Conservation (phyloP, 2,329 filamentous ascomycete species). For the Furcasterigmium furcatum region DNA sequence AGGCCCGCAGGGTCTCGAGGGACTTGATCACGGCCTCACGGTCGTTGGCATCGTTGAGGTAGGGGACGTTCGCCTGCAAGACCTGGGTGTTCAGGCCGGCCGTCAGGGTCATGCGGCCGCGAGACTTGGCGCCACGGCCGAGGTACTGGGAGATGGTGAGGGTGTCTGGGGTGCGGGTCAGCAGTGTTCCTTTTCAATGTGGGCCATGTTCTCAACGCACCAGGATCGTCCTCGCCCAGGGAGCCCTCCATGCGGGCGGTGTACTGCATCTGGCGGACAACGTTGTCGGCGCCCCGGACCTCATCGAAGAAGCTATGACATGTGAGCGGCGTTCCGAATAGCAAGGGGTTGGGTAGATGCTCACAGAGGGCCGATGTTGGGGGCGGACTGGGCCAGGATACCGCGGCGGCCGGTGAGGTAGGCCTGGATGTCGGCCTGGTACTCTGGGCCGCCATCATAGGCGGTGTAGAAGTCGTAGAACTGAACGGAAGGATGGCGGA, state of each 20-base stretch:
- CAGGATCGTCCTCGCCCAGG: conserved; percentile 28
- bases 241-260: conserved; percentile 61
- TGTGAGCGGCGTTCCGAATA: not conserved
- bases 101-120: conserved; percentile 59
- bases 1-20: conserved; percentile 56
- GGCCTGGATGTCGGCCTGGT: conserved; percentile 32
- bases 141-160: conserved; percentile 61
- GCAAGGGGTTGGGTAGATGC: conserved; percentile 3
- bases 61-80: conserved; percentile 46
- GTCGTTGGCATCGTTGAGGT: conserved; percentile 56
- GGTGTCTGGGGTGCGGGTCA: conserved; percentile 28
- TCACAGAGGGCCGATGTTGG: conserved; percentile 60
- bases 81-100: conserved; percentile 55
- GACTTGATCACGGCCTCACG: conserved; percentile 60
- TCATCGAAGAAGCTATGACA: conserved; percentile 49
- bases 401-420: conserved; percentile 51
- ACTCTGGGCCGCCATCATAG: conserved; percentile 40
- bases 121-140: conserved; percentile 58
- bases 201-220: conserved; percentile 22
- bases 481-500: conserved; percentile 38
- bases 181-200: not conserved
- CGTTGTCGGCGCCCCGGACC: conserved; percentile 53
- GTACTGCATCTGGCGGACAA: conserved; percentile 62
- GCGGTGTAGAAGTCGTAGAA: conserved; percentile 67
- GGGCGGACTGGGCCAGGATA: conserved; percentile 61